Evolutionary conservation across 305 asterid genomes (phyloP).

Genomic region (Rubia tinctorum): DNA sequence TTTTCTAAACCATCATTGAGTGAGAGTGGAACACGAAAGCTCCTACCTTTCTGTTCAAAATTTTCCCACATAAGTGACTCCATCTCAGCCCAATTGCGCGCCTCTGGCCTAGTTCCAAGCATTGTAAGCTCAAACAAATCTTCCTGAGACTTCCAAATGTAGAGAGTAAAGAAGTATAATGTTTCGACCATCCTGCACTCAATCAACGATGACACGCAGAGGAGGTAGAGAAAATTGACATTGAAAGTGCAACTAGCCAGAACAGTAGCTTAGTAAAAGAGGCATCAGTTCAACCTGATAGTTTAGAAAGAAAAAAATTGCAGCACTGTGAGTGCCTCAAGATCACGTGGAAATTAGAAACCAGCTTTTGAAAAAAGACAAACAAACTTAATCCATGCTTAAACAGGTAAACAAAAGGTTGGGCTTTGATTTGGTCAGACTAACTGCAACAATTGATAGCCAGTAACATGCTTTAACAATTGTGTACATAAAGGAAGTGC

Average conservation of each 20-base stretch:
- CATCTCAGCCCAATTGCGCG: slow-evolving; percentile 59
- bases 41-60: slow-evolving; percentile 68
- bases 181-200: too few relatives aligned
- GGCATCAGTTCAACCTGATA: too few relatives aligned
- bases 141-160: slow-evolving; percentile 32
- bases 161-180: too few relatives aligned
- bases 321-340: too few relatives aligned
- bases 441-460: slow-evolving; percentile 34
- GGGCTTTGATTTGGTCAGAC: slow-evolving; percentile 45
- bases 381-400: too few relatives aligned
- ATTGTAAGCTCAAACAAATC: slow-evolving; percentile 68
- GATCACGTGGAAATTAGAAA: too few relatives aligned
- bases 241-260: too few relatives aligned
- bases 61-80: slow-evolving; percentile 38
- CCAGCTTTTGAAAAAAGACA: too few relatives aligned
- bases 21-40: slow-evolving; percentile 65
- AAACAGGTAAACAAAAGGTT: slow-evolving; percentile 30
- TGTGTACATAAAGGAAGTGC: background rate
- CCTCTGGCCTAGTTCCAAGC: slow-evolving; percentile 77
- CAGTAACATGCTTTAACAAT: slow-evolving; percentile 9
- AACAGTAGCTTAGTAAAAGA: too few relatives aligned
- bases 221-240: too few relatives aligned
- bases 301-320: too few relatives aligned
- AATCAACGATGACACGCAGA: too few relatives aligned
- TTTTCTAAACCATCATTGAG: slow-evolving; percentile 73